Evolutionary conservation across 805 yeast species (phyloP), one percentile per base, ranked within the genome.

Genomic region (Candida rishiriensis): DNA sequence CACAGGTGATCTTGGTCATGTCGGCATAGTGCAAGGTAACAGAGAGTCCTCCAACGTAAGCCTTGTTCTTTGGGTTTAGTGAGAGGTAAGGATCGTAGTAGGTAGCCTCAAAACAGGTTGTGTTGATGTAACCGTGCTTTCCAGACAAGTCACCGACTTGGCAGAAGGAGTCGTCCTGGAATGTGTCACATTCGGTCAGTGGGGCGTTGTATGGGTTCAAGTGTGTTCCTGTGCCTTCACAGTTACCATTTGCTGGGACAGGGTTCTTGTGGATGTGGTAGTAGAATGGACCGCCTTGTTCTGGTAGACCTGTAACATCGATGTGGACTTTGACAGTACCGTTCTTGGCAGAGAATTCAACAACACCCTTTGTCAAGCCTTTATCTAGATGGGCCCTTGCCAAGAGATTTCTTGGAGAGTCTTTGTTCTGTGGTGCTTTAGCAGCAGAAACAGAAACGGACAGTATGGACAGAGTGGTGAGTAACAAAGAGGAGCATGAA

Each of bases 111-210:
- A 77, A 81, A 59, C 88, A 82, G 11, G 87, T 82, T 16, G 86
- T 73, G 57, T 82, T 74, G 56, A 85, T 80, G 65, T 67, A 74
- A 11, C 91, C 91, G 63, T 84, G 89, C 60, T 83, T 84, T 36
- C 91, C 91, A 31, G 86, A 76, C 54, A 84, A 75, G 57, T 84
- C 90, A 46, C 91, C 91, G 35, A 83, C 77, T 62, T 81, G 81
- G 60, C 88, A 84, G 31, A 60, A 67, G 8, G 81, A 61, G 61
- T 83, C 83, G 52, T 73, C 69, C 14, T 67, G 68, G 44, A 69
- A 68, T 26, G 61, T 52, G 42, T 74, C 81, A 61, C 88, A 82
- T 10, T 51, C 54, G 39, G 69, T 70, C 16, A 70, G 62, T 10
- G 75, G 63, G 7, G 87, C 83, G 43, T 67, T 58, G 57, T 73